Evolutionary conservation across 164 flowering plant species (phyloP).

Genomic region (grape (Vitis vinifera)): ASM3070453v1 NC_081816.1:16721501-16722000

Average conservation of each 20-base stretch:
- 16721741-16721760: slow-evolving; percentile 7
- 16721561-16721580: too few relatives aligned
- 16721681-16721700: background rate
- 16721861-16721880: background rate
- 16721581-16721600: slow-evolving; percentile 15
- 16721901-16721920: too few relatives aligned
- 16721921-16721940: background rate
- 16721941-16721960: background rate
- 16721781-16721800: background rate
- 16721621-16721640: slow-evolving; percentile 7
- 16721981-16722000: background rate
- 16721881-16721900: background rate
- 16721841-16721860: slow-evolving; percentile 9
- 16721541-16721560: too few relatives aligned
- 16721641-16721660: background rate
- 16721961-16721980: background rate
- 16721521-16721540: too few relatives aligned
- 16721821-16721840: background rate
- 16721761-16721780: slow-evolving; percentile 2
- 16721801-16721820: background rate
- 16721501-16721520: too few relatives aligned
- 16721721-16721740: slow-evolving; percentile 2
- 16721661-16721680: slow-evolving; percentile 7
- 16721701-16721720: slow-evolving; percentile 13
- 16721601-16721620: slow-evolving; percentile 2